Evolutionary conservation across 768 basidiomycete species (phyloP).

Genomic region (Pleurotus eryngii): DNA sequence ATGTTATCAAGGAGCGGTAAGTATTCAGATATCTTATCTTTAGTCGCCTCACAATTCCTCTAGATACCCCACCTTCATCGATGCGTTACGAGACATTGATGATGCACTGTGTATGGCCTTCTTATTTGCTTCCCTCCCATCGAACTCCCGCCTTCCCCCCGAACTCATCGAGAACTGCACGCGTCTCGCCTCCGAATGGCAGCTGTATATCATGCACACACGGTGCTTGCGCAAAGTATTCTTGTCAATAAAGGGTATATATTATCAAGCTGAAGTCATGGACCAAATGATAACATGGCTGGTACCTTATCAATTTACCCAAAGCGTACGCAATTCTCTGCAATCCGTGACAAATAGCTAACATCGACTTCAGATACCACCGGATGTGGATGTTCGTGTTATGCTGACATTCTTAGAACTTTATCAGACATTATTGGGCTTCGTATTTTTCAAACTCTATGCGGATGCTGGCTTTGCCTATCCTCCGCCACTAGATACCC

Average conservation of each 20-base stretch:
- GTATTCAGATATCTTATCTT: constrained; percentile 16
- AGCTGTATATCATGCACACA: constrained; percentile 90
- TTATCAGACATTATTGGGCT: constrained; percentile 94
- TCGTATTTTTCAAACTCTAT: constrained; percentile 97
- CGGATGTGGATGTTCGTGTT: constrained; percentile 95
- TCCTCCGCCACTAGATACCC: constrained; percentile 85
- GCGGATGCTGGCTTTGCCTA: constrained; percentile 91
- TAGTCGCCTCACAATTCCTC: not conserved
- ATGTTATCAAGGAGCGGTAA: constrained; percentile 96
- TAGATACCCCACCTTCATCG: constrained; percentile 96
- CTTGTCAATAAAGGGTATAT: constrained; percentile 96
- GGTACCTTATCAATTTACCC: constrained; percentile 96
- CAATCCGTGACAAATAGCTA: not conserved
- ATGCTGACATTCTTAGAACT: constrained; percentile 98
- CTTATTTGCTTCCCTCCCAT: constrained; percentile 88
- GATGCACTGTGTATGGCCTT: constrained; percentile 95
- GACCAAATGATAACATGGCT: constrained; percentile 95
- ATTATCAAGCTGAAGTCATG: constrained; percentile 95
- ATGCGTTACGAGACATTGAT: constrained; percentile 94
- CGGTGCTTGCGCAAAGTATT: constrained; percentile 85
- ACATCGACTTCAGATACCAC: constrained; percentile 65
- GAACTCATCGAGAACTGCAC: constrained; percentile 88
- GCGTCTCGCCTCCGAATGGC: constrained; percentile 92
- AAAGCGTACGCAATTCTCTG: constrained; percentile 56
- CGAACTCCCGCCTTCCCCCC: constrained; percentile 76